Conservation (phyloP, 495 filamentous ascomycete genomes). For the Immersiella caudata region DNA sequence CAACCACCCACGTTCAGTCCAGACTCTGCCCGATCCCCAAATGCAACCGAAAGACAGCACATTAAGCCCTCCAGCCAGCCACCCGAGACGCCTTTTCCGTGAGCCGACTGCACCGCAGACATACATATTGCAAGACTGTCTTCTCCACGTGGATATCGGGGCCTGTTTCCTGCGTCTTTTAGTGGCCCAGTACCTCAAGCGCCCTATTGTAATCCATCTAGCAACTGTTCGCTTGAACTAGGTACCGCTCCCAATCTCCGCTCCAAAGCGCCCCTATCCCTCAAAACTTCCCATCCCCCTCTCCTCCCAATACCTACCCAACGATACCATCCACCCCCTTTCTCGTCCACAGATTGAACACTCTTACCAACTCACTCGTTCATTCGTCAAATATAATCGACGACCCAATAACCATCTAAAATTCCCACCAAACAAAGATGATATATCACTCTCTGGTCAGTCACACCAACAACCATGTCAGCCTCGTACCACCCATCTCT, state of each 20-base stretch:
- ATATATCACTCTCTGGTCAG: neutral
- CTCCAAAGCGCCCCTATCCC: neutral
- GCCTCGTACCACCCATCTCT: neutral
- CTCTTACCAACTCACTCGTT: neutral
- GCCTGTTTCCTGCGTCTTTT: neutral
- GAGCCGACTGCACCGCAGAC: neutral
- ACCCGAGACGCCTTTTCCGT: neutral
- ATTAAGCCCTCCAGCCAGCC: neutral
- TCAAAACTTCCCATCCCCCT: neutral
- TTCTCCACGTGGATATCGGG: neutral
- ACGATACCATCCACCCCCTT: no score
- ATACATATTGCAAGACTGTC: neutral
- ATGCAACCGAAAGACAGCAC: neutral
- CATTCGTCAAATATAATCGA: neutral
- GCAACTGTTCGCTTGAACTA: no score
- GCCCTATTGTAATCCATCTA: no score
- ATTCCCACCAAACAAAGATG: neutral
- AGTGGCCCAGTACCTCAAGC: neutral
- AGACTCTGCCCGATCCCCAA: neutral
- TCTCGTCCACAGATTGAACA: no score
- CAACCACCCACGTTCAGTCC: neutral
- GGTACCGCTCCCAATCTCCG: neutral
- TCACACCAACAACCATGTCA: neutral
- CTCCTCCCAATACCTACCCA: neutral
- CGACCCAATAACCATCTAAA: neutral